Conservation (phyloP, 1,139 yeast genomes). For the Geotrichum europaeum region DNA sequence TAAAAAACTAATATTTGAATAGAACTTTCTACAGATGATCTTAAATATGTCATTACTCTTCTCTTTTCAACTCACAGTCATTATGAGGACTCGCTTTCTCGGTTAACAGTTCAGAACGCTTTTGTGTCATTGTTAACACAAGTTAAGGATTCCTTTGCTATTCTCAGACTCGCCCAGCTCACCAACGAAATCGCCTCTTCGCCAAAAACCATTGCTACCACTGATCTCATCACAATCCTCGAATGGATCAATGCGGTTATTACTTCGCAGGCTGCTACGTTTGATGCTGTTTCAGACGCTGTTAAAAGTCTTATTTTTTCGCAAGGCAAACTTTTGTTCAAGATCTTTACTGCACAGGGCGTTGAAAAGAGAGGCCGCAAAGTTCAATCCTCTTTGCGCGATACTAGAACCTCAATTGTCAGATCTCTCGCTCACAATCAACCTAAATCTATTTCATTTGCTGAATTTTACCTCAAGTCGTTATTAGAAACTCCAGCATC, state of each 20-base stretch:
- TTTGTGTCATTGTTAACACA: constrained; percentile 36
- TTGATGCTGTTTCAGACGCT: constrained; percentile 16
- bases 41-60: constrained; percentile 25
- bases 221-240: constrained; percentile 52
- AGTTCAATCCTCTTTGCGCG: constrained; percentile 28
- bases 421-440: constrained; percentile 14
- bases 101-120: constrained; percentile 39
- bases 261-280: constrained; percentile 10
- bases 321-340: constrained; percentile 28
- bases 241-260: constrained; percentile 47
- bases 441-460: constrained; percentile 17
- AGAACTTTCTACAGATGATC: constrained; percentile 9
- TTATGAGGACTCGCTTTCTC: constrained; percentile 47
- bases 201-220: constrained; percentile 42
- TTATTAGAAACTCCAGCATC: constrained; percentile 18
- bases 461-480: constrained; percentile 22
- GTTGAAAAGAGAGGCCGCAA: constrained; percentile 24
- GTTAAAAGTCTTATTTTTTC: constrained; percentile 20
- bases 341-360: constrained; percentile 21
- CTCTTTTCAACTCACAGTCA: constrained; percentile 45
- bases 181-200: constrained; percentile 35
- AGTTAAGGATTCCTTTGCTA: constrained; percentile 35
- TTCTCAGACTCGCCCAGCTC: constrained; percentile 21
- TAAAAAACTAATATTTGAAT: not conserved
- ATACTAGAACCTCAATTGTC: constrained; percentile 26